These are phyloP conservation scores for Kalmanozyma brasiliensis DNA, from an alignment of 1,284 basidiomycete genomes.

Conservation along the genomic window DNA sequence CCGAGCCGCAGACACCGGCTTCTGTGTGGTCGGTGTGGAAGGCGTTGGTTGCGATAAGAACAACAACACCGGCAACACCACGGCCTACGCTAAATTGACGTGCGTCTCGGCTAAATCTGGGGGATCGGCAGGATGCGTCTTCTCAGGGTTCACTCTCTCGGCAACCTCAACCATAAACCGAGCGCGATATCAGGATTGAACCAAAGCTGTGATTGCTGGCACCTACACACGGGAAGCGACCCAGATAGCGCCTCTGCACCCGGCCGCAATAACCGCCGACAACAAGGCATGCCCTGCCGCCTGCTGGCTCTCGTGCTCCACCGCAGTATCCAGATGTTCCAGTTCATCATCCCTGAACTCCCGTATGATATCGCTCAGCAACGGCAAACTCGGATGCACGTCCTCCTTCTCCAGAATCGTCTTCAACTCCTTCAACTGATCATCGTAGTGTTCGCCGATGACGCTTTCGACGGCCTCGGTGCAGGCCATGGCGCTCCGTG, in stretches of 20 bases:
- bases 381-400: conserved; percentile 77
- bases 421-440: conserved; percentile 69
- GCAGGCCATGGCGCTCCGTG: conserved; percentile 95
- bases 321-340: conserved; percentile 90
- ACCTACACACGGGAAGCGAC: conserved; percentile 71
- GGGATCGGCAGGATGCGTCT: too few relatives aligned
- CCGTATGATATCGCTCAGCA: conserved; percentile 79
- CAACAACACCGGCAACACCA: too few relatives aligned
- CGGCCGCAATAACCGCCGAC: conserved; percentile 83
- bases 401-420: conserved; percentile 33
- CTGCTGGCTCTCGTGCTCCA: conserved; percentile 86
- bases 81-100: too few relatives aligned
- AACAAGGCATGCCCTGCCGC: conserved; percentile 91
- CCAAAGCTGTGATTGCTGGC: too few relatives aligned
- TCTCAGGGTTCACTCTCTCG: too few relatives aligned
- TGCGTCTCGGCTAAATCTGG: conserved; percentile 16
- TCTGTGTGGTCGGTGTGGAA: too few relatives aligned
- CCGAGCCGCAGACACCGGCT: too few relatives aligned
- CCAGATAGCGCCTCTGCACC: conserved; percentile 89
- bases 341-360: conserved; percentile 96
- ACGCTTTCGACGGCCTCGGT: conserved; percentile 97
- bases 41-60: too few relatives aligned
- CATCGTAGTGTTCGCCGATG: conserved; percentile 97
- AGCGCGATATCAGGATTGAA: too few relatives aligned
- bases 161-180: too few relatives aligned